Percentiles rank a stretch among this genome's conserved stretches.
These are phyloP conservation scores for Chlorella ohadii DNA, from an alignment of 139 green algal genomes.

Conservation along the genomic window DNA sequence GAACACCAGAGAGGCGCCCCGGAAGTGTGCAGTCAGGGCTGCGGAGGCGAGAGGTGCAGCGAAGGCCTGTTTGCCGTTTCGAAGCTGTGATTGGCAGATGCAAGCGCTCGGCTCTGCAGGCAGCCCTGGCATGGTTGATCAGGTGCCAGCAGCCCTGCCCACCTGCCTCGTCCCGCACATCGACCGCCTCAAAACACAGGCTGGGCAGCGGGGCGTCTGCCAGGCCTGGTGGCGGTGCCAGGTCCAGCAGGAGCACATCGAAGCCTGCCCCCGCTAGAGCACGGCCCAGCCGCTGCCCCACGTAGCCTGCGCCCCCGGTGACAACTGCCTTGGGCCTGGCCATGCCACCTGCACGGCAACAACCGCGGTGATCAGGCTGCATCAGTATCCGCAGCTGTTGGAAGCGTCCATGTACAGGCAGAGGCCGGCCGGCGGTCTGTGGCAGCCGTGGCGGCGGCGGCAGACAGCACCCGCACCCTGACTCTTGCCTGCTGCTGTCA, in stretches of 20 bases:
- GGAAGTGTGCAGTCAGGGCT: not conserved
- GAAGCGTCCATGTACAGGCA: no score
- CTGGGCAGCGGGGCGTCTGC: not conserved
- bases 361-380: no score
- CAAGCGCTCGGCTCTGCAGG: not conserved
- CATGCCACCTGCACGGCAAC: not conserved
- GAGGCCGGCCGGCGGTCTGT: no score
- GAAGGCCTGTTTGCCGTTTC: no score
- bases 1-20: constrained; percentile 41
- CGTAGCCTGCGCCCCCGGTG: constrained; percentile 1
- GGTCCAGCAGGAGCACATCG: not conserved
- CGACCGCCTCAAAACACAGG: not conserved
- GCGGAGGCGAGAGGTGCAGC: not conserved
- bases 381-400: no score
- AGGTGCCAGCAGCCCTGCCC: no score
- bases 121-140: not conserved
- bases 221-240: not conserved
- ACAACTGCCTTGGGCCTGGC: not conserved
- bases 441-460: no score
- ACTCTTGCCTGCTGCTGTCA: no score
- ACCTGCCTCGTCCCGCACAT: not conserved
- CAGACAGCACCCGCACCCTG: no score
- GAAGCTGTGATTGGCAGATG: no score
- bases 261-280: not conserved
- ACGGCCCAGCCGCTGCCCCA: not conserved